Evolutionary conservation across 2,329 filamentous ascomycete species (phyloP), one percentile per base, ranked within the genome.

Genomic region (Aureobasidium uvarum): DNA sequence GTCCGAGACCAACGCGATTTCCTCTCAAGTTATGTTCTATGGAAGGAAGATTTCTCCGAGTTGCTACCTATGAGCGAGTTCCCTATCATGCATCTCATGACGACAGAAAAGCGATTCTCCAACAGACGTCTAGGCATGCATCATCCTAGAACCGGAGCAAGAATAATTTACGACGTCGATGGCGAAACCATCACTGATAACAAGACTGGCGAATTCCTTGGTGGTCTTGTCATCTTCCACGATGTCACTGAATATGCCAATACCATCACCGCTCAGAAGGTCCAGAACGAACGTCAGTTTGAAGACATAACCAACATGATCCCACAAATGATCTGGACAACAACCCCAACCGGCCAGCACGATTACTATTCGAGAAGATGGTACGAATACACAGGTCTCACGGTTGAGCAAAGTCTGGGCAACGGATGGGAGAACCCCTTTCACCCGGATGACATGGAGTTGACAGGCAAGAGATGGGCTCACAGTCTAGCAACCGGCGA

Each of bases 281-380:
- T 87, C 67, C 83, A 86, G 60, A 90, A 91, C 67, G 89, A 92
- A 70, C 84, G 86, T 70, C 84, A 89, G 56, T 93, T 94, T 74
- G 86, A 87, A 71, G 80, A 88, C 7, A 92, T 93, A 56, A 90
- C 89, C 69, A 90, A 93, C 68, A 88, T 80, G 69, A 78, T 81
- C 63, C 78, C 78, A 0, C 74, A 78, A 51, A 77, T 84, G 76
- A 86, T 93, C 5, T 94, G 90, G 89, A 92, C 89, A 0, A 85
- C 89, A 0, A 86, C 78, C 0, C 82, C 88, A 0, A 84, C 89
- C 18, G 90, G 90, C 0, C 70, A 79, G 31, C 82, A 86, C 69
- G 89, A 93, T 70, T 93, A 91, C 76, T 93, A 88, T 75, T 90
- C 89, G 66, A 84, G 85, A 54, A 80, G 87, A n/a, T 94, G 90